phyloP scores from a whole-genome alignment of 352 stramenopile genomes.

The Elongisporangium anandrum region DNA sequence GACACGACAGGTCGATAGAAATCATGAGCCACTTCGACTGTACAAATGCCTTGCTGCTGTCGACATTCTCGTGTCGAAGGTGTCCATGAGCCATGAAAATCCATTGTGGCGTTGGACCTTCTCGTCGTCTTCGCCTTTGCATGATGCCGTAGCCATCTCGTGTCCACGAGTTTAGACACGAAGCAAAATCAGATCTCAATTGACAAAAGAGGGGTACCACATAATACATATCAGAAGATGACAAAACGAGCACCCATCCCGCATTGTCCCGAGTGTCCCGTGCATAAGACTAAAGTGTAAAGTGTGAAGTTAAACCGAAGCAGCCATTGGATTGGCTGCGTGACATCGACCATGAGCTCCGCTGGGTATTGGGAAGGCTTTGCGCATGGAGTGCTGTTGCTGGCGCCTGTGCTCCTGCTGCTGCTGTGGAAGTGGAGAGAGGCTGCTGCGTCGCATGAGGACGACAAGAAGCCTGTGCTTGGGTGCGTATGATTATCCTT shows the following conservation, averaged over 20 bases:
- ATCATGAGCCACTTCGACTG: neutral
- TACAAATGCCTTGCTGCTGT: too few relatives aligned
- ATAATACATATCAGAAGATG: neutral
- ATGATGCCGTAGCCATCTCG: neutral
- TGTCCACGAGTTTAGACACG: neutral
- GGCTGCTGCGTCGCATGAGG: conserved; percentile 11
- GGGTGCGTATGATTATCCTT: conserved; percentile 21
- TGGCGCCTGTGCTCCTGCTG: conserved; percentile 39
- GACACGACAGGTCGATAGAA: neutral
- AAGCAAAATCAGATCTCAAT: neutral
- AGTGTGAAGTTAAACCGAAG: neutral
- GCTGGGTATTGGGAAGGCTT: conserved; percentile 44
- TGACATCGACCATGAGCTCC: neutral
- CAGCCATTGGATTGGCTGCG: neutral
- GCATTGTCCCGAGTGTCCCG: neutral
- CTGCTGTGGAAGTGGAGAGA: conserved; percentile 44
- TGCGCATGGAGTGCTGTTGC: conserved; percentile 43
- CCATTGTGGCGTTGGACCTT: neutral
- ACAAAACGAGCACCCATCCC: neutral
- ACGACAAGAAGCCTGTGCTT: conserved; percentile 25
- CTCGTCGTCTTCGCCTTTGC: neutral
- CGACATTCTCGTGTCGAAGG: neutral
- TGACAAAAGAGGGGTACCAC: too few relatives aligned
- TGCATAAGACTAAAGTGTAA: neutral
- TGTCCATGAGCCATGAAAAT: neutral